These are phyloP conservation scores for Begonia fuchsioides DNA, from an alignment of 306 rosid species.

Conservation along the genomic window DNA sequence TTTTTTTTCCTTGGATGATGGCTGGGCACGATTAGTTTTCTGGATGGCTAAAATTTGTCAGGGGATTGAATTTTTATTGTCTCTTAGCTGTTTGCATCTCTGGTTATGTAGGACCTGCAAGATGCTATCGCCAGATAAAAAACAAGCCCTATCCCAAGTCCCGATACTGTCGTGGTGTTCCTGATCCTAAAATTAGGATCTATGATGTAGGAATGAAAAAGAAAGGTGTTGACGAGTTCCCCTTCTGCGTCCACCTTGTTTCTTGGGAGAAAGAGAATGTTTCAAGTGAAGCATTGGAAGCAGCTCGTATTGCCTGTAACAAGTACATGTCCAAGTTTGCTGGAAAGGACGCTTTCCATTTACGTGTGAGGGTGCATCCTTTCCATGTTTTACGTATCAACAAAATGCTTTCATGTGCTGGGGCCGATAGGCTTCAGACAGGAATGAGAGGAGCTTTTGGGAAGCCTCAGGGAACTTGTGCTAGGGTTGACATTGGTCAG, in stretches of 20 bases:
- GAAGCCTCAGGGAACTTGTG: constrained; percentile 70
- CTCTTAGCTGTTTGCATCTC: no score
- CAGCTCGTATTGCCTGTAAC: constrained; percentile 70
- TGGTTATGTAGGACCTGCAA: constrained; percentile 37
- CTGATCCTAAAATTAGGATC: constrained; percentile 60
- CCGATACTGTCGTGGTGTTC: constrained; percentile 53
- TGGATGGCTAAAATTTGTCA: no score
- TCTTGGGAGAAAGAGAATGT: constrained; percentile 91
- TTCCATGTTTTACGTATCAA: constrained; percentile 72
- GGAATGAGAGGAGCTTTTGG: constrained; percentile 92
- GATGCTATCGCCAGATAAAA: constrained; percentile 66
- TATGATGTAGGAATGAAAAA: constrained; percentile 90
- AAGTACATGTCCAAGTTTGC: constrained; percentile 69
- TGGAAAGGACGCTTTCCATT: constrained; percentile 66
- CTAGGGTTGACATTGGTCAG: constrained; percentile 67
- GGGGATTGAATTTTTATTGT: no score
- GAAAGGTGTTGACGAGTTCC: constrained; percentile 89
- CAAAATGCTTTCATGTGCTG: constrained; percentile 91
- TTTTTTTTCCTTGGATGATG: no score
- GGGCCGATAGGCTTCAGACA: constrained; percentile 82
- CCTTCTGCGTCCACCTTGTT: constrained; percentile 80
- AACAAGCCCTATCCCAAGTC: constrained; percentile 62
- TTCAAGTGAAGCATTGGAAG: constrained; percentile 62
- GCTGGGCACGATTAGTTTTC: no score
- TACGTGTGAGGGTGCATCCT: constrained; percentile 71